Base-by-base conservation (phyloP, 768 basidiomycete genomes). In the Mycena albidolilacea region DNA sequence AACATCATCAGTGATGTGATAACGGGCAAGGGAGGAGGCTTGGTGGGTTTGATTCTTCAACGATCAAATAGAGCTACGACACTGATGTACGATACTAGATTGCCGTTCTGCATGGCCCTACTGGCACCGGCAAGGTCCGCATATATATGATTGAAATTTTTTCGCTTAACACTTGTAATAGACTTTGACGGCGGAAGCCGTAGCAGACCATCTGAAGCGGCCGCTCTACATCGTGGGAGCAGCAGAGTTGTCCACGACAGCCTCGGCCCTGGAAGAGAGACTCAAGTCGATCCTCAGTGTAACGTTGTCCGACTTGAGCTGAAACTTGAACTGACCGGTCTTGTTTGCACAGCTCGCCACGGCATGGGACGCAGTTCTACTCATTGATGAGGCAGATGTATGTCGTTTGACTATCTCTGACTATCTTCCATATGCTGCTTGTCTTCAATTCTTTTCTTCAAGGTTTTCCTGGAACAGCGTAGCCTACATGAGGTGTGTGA, bases 11-110 rank as follows among this genome's bases (percentile, higher is more conserved):
- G 55, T 41, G 84, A 84, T 52, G 79, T 82, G 21, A 80, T 84
- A 55, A 76, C 77, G 35, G 83, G 83, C 15, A 83, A 85, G 72
- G 83, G 83, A 1, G 80, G 79, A 10, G 84, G 83, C 23, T 71
- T 85, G 54, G 80, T 85, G 30, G 67, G 81, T 67, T 17, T 44
- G 5, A 19, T 59, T 14, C 66, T 69, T 41, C 46, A 68, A 19
- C 38, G 46, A 9, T 60, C 41, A 5, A 12, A 39, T 2, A 10
- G 44, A 46, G 44, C 44, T 15, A 52, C n/a, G 50, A 52, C 17
- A 52, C n/a, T 52, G n/a, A 52, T 52, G 17, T 52, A 52, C 50
- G 19, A 52, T 52, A 52, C 50, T 21, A 52, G 79, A 79, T 80
- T 35, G 65, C 75, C 14, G 77, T 80, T 21, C 67, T 79, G 30